Evolutionary conservation across 805 yeast genomes (phyloP).

Genomic region (Candida patagonica): DNA sequence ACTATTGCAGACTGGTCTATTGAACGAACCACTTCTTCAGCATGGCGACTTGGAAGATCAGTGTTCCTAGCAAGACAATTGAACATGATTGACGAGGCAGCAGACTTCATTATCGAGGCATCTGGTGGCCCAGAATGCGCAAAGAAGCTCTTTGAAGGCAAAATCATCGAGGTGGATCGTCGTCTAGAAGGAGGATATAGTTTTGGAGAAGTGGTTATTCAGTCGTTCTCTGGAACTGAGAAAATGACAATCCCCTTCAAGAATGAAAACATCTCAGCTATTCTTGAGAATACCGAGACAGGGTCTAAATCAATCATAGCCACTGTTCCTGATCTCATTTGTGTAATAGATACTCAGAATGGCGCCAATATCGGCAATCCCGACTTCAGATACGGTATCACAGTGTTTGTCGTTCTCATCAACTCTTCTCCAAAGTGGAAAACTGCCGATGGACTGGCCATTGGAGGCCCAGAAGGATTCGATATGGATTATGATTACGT

Average conservation of each 20-base stretch:
- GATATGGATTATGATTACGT: conserved; percentile 30
- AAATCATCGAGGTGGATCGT: conserved; percentile 36
- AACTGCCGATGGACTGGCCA: conserved; percentile 29
- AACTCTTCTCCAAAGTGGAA: conserved; percentile 33
- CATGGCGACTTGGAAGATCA: conserved; percentile 42
- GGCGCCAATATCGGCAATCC: conserved; percentile 42
- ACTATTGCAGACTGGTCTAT: conserved; percentile 26
- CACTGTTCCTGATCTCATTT: conserved; percentile 39
- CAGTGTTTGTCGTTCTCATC: conserved; percentile 35
- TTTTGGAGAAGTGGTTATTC: conserved; percentile 36
- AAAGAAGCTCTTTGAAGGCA: conserved; percentile 32
- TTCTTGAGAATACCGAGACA: conserved; percentile 10
- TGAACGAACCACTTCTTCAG: conserved; percentile 30
- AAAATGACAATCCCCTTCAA: conserved; percentile 34
- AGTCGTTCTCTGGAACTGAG: conserved; percentile 8
- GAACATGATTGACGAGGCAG: conserved; percentile 29
- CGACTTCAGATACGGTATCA: conserved; percentile 37
- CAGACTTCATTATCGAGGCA: conserved; percentile 30
- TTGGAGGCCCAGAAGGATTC: conserved; percentile 37
- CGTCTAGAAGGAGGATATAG: conserved; percentile 35
- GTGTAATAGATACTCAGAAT: conserved; percentile 33
- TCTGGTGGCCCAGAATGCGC: conserved; percentile 29
- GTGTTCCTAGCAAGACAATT: conserved; percentile 32
- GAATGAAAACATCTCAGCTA: conserved; percentile 37
- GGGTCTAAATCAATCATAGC: conserved; percentile 27